Evolutionary conservation across 345 rosid species (phyloP), one percentile per base, ranked within the genome.

Genomic region (Populus davidiana): DNA sequence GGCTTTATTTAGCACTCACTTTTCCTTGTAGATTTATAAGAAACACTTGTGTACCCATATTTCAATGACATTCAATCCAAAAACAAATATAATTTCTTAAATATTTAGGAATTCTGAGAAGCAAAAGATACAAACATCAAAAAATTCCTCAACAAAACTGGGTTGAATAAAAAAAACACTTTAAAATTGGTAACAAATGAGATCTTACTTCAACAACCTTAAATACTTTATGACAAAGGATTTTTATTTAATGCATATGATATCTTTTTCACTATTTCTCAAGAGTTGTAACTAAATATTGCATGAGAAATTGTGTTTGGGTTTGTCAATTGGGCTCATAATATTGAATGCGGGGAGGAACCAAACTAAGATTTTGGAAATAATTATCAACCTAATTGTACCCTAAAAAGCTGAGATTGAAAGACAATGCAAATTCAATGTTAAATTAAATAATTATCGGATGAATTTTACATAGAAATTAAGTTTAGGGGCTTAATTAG

Each of bases 261-360:
- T 87, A 92, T 77, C 97, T 88, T 47, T 84, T 82, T 86, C 96
- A 92, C 65, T 93, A 80, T 73, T 92, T 93, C 86, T 83, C 87
- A 25, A 96, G 83, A 20, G 90, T 88, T 6, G 86, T 92, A 54
- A 85, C 73, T 3, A 98, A 86, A 82, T 93, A 98, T 89, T 93
- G 97, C 99, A 96, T 92, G 8, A 33, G 36, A 33, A 33, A 33
- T 33, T 33, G 5, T 33, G 36, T 33, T 33, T 33, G 5, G 36
- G 36, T 33, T 4, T 33, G 36, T 33, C 36, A 33, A 33, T 33
- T 33, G 36, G 36, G 5, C 5, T 33, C 36, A 33, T 33, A 33
- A 33, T 1, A 33, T 33, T 33, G 36, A 33, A 33, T 0, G 5
- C 1, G 5, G 36, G 0, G 5, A 33, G 5, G 5, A 33, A 33